Evolutionary conservation across 2,329 filamentous ascomycete genomes (phyloP).

Genomic region (Acephala macrosclerotiorum): DNA sequence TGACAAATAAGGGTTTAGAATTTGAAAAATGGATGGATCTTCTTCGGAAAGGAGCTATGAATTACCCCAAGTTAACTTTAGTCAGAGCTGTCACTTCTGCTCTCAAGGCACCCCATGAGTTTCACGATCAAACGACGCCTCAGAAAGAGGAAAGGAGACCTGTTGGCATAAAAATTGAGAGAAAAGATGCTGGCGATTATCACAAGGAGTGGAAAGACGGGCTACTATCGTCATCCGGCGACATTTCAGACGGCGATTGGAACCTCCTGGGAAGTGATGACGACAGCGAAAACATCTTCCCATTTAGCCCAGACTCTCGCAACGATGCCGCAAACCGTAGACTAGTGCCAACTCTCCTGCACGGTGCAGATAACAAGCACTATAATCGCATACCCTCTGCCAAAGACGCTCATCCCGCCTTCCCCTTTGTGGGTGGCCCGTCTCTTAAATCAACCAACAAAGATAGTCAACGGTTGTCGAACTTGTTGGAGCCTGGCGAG

Average conservation of each 20-base stretch:
- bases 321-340: slow-evolving; percentile 2
- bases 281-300: slow-evolving; percentile 15
- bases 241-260: slow-evolving; percentile 9
- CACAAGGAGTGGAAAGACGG: slow-evolving; percentile 12
- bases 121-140: slow-evolving; percentile 12
- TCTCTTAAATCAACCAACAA: too few species aligned
- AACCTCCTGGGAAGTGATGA: slow-evolving; percentile 10
- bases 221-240: slow-evolving; percentile 9
- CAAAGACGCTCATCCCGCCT: too few species aligned
- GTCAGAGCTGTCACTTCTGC: slow-evolving; percentile 13
- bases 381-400: neutral
- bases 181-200: slow-evolving; percentile 10
- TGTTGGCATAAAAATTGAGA: slow-evolving; percentile 17
- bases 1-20: slow-evolving; percentile 11
- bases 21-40: slow-evolving; percentile 7
- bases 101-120: slow-evolving; percentile 8
- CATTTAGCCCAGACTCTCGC: slow-evolving; percentile 9
- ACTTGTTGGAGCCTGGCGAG: too few species aligned
- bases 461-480: too few species aligned
- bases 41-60: slow-evolving; percentile 16
- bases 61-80: slow-evolving; percentile 11
- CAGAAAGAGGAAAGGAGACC: slow-evolving; percentile 14
- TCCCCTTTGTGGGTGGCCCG: too few species aligned
- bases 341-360: slow-evolving; percentile 6
- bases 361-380: slow-evolving; percentile 4